Base-by-base conservation (phyloP, 2,329 filamentous ascomycete species). In the Verticillium isaacii region DNA sequence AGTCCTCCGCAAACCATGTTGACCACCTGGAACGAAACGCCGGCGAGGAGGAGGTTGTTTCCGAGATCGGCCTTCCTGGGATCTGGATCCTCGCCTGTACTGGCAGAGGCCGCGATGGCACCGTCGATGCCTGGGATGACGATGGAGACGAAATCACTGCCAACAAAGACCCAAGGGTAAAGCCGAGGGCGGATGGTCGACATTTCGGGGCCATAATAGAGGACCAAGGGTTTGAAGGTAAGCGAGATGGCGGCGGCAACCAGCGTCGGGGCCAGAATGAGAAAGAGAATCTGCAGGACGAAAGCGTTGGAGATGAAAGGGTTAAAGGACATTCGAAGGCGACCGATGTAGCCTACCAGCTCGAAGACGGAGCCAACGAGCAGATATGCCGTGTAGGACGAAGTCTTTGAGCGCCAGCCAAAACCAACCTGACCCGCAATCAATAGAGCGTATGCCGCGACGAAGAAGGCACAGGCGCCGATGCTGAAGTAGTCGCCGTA, bases 401-500 rank as follows among this genome's bases (percentile, higher is more conserved):
- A 62, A 7, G 61, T 36, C 29, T 41, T 56, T 4, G 57, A 52
- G 9, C 45, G 57, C 6, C 29, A 57, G 15, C 57, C 60, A 14
- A 62, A 34, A 8, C 25, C 58, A 1, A 45, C 12, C 55, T 62
- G 36, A 6, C 25, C 5, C 3, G 23, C 11, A 7, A 56, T 5
- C 5, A 52, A 93, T 52, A 98, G 82, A 70, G 96, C 92, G 71
- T 90, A 80, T 36, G 85, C 85, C 25, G 94, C 94, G 73, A 92
- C 97, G 66, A 83, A 86, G 65, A 90, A 93, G 71, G 93, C 94
- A 73, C 97, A 98, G 70, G 97, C 91, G 66, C 89, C 93, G 50
- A 90, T 88, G 60, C 88, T 90, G 78, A 88, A 89, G 71, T 81
- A 78, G 72, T 86, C 84, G 19, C 79, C 78, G 58, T 82, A 79